Evolutionary conservation across 2,329 filamentous ascomycete species (phyloP).

Genomic region (Nigrospora sphaerica): DNA sequence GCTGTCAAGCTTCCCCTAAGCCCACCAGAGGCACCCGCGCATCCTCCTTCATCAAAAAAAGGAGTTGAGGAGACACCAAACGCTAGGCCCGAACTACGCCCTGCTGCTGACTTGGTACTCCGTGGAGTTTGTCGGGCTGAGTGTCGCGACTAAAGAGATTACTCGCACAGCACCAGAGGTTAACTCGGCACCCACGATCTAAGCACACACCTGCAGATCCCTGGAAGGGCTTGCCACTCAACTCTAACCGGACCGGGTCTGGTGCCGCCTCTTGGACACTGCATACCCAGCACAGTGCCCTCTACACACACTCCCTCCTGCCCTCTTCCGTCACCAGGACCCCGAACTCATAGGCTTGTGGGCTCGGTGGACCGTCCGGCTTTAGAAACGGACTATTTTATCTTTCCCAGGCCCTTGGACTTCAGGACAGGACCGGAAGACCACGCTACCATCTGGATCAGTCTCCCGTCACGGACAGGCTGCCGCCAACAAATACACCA

Average conservation of each 20-base stretch:
- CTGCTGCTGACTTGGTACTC: slow-evolving; percentile 2
- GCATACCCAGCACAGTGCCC: background rate
- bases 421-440: slow-evolving; percentile 15
- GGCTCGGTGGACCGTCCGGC: slow-evolving; percentile 13
- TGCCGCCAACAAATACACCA: slow-evolving; percentile 30
- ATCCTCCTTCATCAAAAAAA: slow-evolving; percentile 1
- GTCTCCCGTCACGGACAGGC: slow-evolving; percentile 18
- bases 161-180: slow-evolving; percentile 2
- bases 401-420: slow-evolving; percentile 14
- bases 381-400: slow-evolving; percentile 16
- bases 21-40: background rate
- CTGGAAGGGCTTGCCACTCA: background rate
- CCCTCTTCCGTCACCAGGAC: background rate
- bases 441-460: slow-evolving; percentile 25
- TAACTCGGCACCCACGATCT: slow-evolving; percentile 3
- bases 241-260: background rate
- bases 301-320: slow-evolving; percentile 6
- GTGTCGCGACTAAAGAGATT: slow-evolving; percentile 2
- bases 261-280: background rate
- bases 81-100: slow-evolving; percentile 1
- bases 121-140: slow-evolving; percentile 1
- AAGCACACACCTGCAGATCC: background rate
- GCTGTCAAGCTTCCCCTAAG: background rate
- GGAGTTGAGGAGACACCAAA: slow-evolving; percentile 7
- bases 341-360: slow-evolving; percentile 14